Base-by-base conservation (phyloP, 495 filamentous ascomycete species). In the Xylaria nigripes region DNA sequence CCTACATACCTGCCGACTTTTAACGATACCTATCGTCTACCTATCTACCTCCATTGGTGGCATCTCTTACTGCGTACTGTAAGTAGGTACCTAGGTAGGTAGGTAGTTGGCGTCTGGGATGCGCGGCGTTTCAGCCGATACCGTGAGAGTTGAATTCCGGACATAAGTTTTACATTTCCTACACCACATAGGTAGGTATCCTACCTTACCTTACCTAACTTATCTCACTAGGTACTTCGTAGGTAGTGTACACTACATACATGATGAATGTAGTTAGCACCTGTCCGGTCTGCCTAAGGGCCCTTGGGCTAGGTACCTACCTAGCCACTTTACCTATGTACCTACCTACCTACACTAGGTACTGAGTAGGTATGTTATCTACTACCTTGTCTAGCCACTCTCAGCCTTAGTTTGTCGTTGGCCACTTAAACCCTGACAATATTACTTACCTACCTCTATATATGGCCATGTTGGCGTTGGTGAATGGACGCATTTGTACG, bases 391-490 rank as follows among this genome's bases (percentile, higher is more conserved):
- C 52, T 55, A 55, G 52, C 52, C 45, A 22, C 23, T 54, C 52
- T 49, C 45, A 34, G 24, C 36, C 41, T 21, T 54, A 34, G 52
- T 21, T 32, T 21, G 42, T 10, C 16, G 18, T 45, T 24, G 45
- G 54, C 47, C 41, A 41, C 30, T 56, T 47, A 40, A 45, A 51
- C 54, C 47, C 45, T 41, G 48, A 51, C 40, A 15, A 36, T 36
- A 36, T 36, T 2, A n/a, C n/a, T n/a, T n/a, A n/a, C n/a, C n/a
- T n/a, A 34, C 36, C 42, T 51, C 38, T 57, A 48, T 62, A 51
- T 58, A 52, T 38, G 49, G 52, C 57, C 58, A 59, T 65, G 55
- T 51, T 57, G 58, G 57, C 38, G 54, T 56, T 44, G 50, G 52
- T 51, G 45, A 21, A 38, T 55, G 53, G 45, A n/a, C n/a, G n/a